These are phyloP conservation scores for Epichloe typhina DNA, from an alignment of 2,329 filamentous ascomycete genomes.

Conservation along the genomic window DNA sequence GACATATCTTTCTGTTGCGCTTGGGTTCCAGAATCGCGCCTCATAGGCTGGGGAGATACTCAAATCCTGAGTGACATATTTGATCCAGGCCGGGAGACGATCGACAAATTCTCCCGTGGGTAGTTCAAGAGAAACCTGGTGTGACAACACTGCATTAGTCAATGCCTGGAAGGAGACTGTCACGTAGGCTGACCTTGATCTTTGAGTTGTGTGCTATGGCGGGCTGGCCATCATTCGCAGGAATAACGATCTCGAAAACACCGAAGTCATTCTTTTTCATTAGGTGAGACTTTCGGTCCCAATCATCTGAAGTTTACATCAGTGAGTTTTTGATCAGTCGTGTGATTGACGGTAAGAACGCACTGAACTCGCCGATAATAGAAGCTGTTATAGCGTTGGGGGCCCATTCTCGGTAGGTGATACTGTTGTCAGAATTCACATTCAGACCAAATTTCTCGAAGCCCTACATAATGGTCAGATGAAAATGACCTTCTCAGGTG, in stretches of 20 bases:
- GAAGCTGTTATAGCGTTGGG: slow-evolving; percentile 76
- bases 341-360: slow-evolving; percentile 17
- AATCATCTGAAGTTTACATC: slow-evolving; percentile 48
- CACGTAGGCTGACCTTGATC: slow-evolving; percentile 56
- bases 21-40: slow-evolving; percentile 94
- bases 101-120: slow-evolving; percentile 72
- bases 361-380: slow-evolving; percentile 91
- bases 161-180: neutral
- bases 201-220: slow-evolving; percentile 89
- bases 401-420: slow-evolving; percentile 91
- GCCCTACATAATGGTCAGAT: slow-evolving; percentile 42
- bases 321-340: slow-evolving; percentile 14
- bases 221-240: slow-evolving; percentile 57
- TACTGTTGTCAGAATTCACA: slow-evolving; percentile 67
- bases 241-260: slow-evolving; percentile 71
- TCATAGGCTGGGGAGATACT: slow-evolving; percentile 85
- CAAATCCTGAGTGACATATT: slow-evolving; percentile 88
- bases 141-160: neutral
- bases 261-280: slow-evolving; percentile 81
- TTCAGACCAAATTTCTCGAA: slow-evolving; percentile 80
- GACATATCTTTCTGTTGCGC: slow-evolving; percentile 57
- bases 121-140: slow-evolving; percentile 68
- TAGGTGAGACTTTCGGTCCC: slow-evolving; percentile 69
- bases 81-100: slow-evolving; percentile 92
- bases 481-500: neutral